Conservation (phyloP, 306 rosid species). For the Arachis stenosperma region DNA sequence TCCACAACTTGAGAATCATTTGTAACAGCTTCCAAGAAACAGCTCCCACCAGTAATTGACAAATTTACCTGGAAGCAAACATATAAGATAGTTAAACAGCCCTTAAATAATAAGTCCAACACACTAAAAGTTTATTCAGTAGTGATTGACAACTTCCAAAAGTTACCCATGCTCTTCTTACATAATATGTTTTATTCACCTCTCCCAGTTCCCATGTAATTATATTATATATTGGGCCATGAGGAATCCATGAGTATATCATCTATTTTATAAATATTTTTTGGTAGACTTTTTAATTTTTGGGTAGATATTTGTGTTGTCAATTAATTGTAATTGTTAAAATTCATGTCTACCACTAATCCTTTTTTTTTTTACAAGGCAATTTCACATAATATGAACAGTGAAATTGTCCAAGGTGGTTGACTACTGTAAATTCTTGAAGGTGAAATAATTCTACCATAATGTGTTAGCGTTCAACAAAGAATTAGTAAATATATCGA, state of each 20-base stretch:
- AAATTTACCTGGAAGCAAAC: slow-evolving; percentile 59
- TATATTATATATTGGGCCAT: slow-evolving; percentile 4
- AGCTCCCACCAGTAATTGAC: slow-evolving; percentile 92
- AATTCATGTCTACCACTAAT: slow-evolving; percentile 1
- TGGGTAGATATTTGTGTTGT: not conserved
- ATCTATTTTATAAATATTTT: no score
- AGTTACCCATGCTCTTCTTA: not conserved
- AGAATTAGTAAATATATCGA: slow-evolving; percentile 16
- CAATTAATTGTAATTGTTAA: not conserved
- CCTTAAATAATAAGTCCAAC: slow-evolving; percentile 9
- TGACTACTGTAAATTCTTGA: not conserved
- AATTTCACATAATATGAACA: slow-evolving; percentile 25
- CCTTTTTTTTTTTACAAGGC: not conserved
- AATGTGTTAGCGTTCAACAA: not conserved
- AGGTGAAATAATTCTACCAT: not conserved
- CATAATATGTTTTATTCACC: slow-evolving; percentile 1
- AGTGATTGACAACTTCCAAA: not conserved
- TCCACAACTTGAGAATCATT: slow-evolving; percentile 84
- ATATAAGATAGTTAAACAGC: slow-evolving; percentile 24
- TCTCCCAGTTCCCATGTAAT: not conserved
- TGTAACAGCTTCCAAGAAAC: slow-evolving; percentile 78
- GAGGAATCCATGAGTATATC: not conserved
- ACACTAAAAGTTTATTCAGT: slow-evolving; percentile 3
- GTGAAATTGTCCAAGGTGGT: not conserved
- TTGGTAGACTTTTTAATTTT: no score